phyloP scores from a whole-genome alignment of 495 filamentous ascomycete species.

The Daldinia vernicosa region DNA sequence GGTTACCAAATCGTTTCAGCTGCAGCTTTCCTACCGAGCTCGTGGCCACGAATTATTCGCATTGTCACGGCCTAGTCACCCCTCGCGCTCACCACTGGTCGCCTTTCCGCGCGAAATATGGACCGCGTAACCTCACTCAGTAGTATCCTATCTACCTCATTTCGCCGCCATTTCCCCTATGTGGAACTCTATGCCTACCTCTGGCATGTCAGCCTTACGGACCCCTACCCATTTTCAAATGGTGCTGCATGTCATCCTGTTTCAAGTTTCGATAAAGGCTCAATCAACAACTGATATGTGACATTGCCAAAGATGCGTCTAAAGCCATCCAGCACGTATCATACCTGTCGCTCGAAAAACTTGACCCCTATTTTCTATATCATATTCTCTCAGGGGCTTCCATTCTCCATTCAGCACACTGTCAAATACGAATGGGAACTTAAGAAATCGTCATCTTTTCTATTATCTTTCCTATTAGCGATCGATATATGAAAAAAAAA shows the following conservation, averaged over 20 bases:
- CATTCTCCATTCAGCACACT: neutral
- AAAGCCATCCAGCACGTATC: neutral
- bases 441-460: neutral
- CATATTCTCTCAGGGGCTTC: neutral
- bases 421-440: neutral
- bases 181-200: slow-evolving; percentile 13
- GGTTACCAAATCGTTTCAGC: slow-evolving; percentile 28
- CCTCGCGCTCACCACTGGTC: slow-evolving; percentile 16
- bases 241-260: neutral
- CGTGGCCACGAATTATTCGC: slow-evolving; percentile 4
- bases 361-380: neutral
- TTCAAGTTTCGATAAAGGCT: slow-evolving; percentile 23
- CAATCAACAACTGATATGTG: neutral
- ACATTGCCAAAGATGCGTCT: slow-evolving; percentile 2
- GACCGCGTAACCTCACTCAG: slow-evolving; percentile 16
- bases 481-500: neutral
- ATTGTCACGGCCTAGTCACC: slow-evolving; percentile 1
- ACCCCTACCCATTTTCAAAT: slow-evolving; percentile 8
- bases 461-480: neutral
- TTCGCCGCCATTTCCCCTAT: slow-evolving; percentile 26
- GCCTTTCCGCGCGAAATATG: slow-evolving; percentile 8
- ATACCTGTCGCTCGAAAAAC: neutral
- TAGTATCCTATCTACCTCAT: slow-evolving; percentile 14
- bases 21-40: slow-evolving; percentile 7
- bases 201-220: slow-evolving; percentile 19